A percentile compares a stretch with the other conserved stretches of the same genome.
phyloP scores from a whole-genome alignment of 2,329 filamentous ascomycete genomes.

The Ceratocystis alfenasii region DNA sequence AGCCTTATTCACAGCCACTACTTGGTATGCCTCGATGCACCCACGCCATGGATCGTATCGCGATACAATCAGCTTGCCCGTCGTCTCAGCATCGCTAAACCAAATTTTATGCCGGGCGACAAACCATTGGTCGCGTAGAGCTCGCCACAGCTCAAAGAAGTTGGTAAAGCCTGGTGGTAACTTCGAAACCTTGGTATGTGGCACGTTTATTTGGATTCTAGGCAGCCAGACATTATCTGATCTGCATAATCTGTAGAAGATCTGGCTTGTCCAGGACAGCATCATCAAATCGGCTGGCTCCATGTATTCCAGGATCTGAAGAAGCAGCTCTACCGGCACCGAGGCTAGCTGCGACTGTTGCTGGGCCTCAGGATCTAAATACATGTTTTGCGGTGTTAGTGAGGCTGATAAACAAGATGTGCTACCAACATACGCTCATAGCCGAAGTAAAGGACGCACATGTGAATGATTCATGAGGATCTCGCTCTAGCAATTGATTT shows the following conservation, averaged over 20 bases:
- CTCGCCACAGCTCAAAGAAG: slow-evolving; percentile 13
- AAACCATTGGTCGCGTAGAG: slow-evolving; percentile 53
- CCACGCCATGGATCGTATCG: slow-evolving; percentile 62
- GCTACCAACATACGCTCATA: background rate
- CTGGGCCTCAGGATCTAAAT: background rate
- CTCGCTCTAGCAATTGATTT: background rate
- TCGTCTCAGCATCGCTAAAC: slow-evolving; percentile 65
- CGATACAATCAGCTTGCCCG: slow-evolving; percentile 62
- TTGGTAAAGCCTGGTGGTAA: slow-evolving; percentile 27
- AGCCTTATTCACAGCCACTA: slow-evolving; percentile 49
- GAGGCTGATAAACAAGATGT: background rate
- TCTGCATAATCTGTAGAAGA: slow-evolving; percentile 45
- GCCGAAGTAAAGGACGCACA: background rate
- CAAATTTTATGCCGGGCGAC: slow-evolving; percentile 68
- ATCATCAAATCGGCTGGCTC: slow-evolving; percentile 50
- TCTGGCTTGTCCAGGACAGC: slow-evolving; percentile 49
- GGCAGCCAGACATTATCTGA: slow-evolving; percentile 62
- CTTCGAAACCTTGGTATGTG: slow-evolving; percentile 39
- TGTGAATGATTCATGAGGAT: background rate
- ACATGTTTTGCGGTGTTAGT: background rate
- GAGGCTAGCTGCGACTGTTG: slow-evolving; percentile 32
- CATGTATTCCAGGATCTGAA: slow-evolving; percentile 57
- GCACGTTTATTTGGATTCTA: slow-evolving; percentile 57
- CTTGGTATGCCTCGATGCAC: slow-evolving; percentile 67
- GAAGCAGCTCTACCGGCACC: slow-evolving; percentile 64